These are phyloP conservation scores for Boletus pseudo-olivaceus DNA, from an alignment of 768 basidiomycete genomes.

Conservation along the genomic window DNA sequence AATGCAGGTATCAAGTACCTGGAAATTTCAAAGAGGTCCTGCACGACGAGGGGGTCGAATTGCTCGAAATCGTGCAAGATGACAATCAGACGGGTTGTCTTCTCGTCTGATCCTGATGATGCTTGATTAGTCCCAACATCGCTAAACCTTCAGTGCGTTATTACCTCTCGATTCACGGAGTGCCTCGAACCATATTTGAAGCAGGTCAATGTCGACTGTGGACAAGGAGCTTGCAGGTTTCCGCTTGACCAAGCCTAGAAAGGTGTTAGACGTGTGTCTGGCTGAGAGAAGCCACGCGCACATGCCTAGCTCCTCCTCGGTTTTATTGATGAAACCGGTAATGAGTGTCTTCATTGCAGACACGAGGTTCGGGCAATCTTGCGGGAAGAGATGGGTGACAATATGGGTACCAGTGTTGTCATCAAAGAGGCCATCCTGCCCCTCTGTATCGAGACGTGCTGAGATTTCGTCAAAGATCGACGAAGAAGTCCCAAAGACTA, in stretches of 20 bases:
- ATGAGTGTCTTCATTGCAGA: constrained; percentile 56
- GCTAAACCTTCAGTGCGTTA: constrained; percentile 8
- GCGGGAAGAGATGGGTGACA: constrained; percentile 52
- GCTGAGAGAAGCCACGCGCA: constrained; percentile 12
- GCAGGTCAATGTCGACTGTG: constrained; percentile 56
- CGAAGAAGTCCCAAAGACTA: constrained; percentile 45
- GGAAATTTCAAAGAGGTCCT: constrained; percentile 70
- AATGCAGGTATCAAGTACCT: constrained; percentile 41
- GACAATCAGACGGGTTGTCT: constrained; percentile 45
- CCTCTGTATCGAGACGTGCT: constrained; percentile 31
- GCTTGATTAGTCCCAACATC: background rate
- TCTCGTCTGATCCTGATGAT: constrained; percentile 13
- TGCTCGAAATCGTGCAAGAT: constrained; percentile 75
- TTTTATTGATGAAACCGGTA: constrained; percentile 46
- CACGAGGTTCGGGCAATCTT: constrained; percentile 51
- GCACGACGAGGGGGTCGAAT: constrained; percentile 57
- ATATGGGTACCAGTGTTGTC: constrained; percentile 20
- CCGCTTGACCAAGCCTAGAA: constrained; percentile 38
- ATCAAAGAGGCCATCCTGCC: constrained; percentile 23
- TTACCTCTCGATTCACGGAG: constrained; percentile 38
- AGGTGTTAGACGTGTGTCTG: background rate
- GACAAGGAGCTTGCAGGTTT: constrained; percentile 52
- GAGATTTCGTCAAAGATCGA: constrained; percentile 46
- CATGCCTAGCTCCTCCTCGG: constrained; percentile 30
- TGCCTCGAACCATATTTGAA: constrained; percentile 58